A percentile compares a stretch with the other conserved stretches of the same genome.
Evolutionary conservation across 768 basidiomycete genomes (phyloP).

Genomic region (Tricholoma bakamatsutake): DNA sequence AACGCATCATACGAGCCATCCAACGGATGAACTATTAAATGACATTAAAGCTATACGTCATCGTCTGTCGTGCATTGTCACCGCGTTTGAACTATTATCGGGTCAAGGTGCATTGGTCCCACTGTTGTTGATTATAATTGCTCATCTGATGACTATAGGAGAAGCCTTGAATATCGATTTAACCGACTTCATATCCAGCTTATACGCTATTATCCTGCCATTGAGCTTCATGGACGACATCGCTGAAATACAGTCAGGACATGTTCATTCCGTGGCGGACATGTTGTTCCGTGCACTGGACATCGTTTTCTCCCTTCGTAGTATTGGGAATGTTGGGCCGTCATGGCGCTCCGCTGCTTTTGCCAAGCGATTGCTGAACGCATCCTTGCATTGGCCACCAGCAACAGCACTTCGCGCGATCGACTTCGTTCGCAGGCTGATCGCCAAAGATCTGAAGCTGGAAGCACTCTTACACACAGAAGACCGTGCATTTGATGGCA

Average conservation of each 20-base stretch:
- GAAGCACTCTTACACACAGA: conserved; percentile 83
- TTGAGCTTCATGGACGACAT: conserved; percentile 62
- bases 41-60: conserved; percentile 43
- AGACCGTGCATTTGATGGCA: conserved; percentile 78
- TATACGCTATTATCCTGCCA: conserved; percentile 79
- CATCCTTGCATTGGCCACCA: conserved; percentile 79
- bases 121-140: conserved; percentile 5
- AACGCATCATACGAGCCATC: conserved; percentile 31
- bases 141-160: conserved; percentile 40
- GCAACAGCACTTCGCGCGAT: conserved; percentile 58
- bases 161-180: conserved; percentile 98
- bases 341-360: conserved; percentile 85
- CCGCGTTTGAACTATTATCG: conserved; percentile 94
- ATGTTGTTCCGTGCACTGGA: conserved; percentile 84
- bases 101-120: conserved; percentile 71
- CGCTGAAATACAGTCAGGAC: conserved; percentile 20
- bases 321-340: conserved; percentile 47
- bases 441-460: conserved; percentile 74
- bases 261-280: conserved; percentile 42
- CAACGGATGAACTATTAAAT: conserved; percentile 18
- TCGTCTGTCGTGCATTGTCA: conserved; percentile 81
- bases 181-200: conserved; percentile 75
- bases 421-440: conserved; percentile 64
- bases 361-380: conserved; percentile 82
- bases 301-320: conserved; percentile 74